phyloP scores from a whole-genome alignment of 768 basidiomycete species.

The Brasilioporus rufonigricans region DNA sequence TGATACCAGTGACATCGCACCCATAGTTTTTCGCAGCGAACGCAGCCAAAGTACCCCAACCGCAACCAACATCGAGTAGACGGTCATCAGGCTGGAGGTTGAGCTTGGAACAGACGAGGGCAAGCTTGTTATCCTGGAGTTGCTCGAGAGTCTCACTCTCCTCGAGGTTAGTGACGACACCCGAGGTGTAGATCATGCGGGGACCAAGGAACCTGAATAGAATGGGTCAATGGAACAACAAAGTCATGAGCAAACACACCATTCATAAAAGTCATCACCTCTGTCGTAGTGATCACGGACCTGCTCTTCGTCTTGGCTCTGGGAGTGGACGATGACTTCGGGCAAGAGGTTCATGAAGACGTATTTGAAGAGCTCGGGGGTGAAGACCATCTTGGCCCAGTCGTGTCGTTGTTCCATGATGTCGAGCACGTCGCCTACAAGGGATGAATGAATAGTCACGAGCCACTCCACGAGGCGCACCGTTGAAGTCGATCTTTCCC shows the following conservation, averaged over 20 bases:
- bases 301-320: slow-evolving; percentile 90
- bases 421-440: slow-evolving; percentile 85
- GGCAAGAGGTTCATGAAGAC: slow-evolving; percentile 85
- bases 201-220: slow-evolving; percentile 80
- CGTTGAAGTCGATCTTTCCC: slow-evolving; percentile 94
- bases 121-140: slow-evolving; percentile 97
- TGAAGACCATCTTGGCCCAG: slow-evolving; percentile 92
- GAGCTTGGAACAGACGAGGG: slow-evolving; percentile 92
- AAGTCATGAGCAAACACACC: slow-evolving; percentile 37
- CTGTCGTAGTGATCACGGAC: slow-evolving; percentile 96
- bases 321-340: slow-evolving; percentile 92
- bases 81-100: slow-evolving; percentile 83
- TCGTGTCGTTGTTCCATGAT: slow-evolving; percentile 93
- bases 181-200: slow-evolving; percentile 97
- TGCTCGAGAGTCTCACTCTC: slow-evolving; percentile 83
- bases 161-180: slow-evolving; percentile 71
- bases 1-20: slow-evolving; percentile 96
- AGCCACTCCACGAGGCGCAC: slow-evolving; percentile 40
- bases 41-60: slow-evolving; percentile 94
- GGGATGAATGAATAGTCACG: not conserved
- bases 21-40: slow-evolving; percentile 97
- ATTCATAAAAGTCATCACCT: slow-evolving; percentile 94
- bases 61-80: slow-evolving; percentile 84
- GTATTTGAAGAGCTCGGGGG: slow-evolving; percentile 89
- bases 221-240: not conserved